Base-by-base conservation (phyloP, 2,329 filamentous ascomycete species). In the Plenodomus lindquistii region DNA sequence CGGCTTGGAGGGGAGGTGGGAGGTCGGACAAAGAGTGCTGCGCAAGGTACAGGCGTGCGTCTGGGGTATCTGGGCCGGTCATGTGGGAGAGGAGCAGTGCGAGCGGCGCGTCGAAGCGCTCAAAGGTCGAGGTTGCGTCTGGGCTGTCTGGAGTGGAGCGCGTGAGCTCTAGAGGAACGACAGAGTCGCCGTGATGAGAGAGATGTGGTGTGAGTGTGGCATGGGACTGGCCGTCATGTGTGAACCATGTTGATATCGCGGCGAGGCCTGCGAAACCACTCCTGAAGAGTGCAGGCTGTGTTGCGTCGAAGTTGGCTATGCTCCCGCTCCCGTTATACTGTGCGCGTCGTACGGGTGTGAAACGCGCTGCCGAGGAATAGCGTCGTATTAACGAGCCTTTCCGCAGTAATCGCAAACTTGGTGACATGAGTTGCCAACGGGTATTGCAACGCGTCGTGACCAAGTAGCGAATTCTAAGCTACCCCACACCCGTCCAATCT, bases 1-100 rank as follows among this genome's bases (percentile, higher is more conserved):
- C 89, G 2, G 77, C 66, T 46, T 78, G 81, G 1, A 96, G 73
- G 1, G 72, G 55, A 0, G 59, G 42, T 0, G 93, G 91, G 0
- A 97, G 80, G 46, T 88, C 81, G 3, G 78, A 65, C 2, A 97
- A 78, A 24, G 87, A 79, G 13, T 86, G 88, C 73, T 97, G 94
- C 0, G 93, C 92, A 44, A 97, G 85, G 69, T 97, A 97, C 2
- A 97, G 77, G n/a, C 71, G 70, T 35, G 46, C 64, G 22, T 46
- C 54, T 56, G 52, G 50, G 15, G 42, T 42, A 5, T 78, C 73
- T 48, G 47, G 11, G 58, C 60, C 57, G 22, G 75, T 52, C 70
- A 79, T 80, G 79, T 66, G 57, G 46, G 83, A 79, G 15, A 87
- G 71, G 39, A 95, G 83, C 27, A 93, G 77, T 31, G 75, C 76